phyloP scores from a whole-genome alignment of 805 yeast genomes.

The Torulaspora quercuum region DNA sequence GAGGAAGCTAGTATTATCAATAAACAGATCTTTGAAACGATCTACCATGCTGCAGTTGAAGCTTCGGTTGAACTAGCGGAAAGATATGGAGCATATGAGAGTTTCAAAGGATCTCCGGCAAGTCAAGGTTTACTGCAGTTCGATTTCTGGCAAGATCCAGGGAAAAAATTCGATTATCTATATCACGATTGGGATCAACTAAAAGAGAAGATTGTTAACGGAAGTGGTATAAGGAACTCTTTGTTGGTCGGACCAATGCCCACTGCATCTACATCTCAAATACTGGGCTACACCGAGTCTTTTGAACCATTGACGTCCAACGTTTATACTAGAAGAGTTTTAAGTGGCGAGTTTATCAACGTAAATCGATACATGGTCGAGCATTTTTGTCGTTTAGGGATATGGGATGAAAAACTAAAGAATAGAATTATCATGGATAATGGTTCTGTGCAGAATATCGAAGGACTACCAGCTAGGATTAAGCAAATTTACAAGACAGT shows the following conservation, averaged over 20 bases:
- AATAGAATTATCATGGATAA: slow-evolving; percentile 66
- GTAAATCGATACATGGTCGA: slow-evolving; percentile 79
- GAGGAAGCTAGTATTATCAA: slow-evolving; percentile 70
- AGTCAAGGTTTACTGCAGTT: slow-evolving; percentile 79
- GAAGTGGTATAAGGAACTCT: slow-evolving; percentile 80
- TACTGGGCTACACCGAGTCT: slow-evolving; percentile 87
- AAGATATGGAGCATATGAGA: slow-evolving; percentile 61
- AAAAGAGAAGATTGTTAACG: slow-evolving; percentile 49
- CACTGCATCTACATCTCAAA: slow-evolving; percentile 95
- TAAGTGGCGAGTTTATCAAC: slow-evolving; percentile 89
- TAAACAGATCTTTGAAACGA: slow-evolving; percentile 87
- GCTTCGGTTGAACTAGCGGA: slow-evolving; percentile 77
- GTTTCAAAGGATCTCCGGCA: slow-evolving; percentile 83
- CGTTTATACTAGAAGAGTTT: slow-evolving; percentile 80
- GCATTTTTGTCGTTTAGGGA: slow-evolving; percentile 72
- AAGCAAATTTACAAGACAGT: slow-evolving; percentile 85
- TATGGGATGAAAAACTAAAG: slow-evolving; percentile 79
- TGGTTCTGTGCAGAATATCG: slow-evolving; percentile 79
- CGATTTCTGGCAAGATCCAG: slow-evolving; percentile 66
- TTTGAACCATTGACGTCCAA: slow-evolving; percentile 94
- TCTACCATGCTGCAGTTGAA: slow-evolving; percentile 90
- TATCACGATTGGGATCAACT: slow-evolving; percentile 74
- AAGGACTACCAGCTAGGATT: slow-evolving; percentile 65
- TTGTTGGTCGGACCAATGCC: slow-evolving; percentile 94
- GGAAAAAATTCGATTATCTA: slow-evolving; percentile 48